Percentiles rank a stretch among this genome's conserved stretches.
Conservation (phyloP, 805 yeast genomes). For the Candida nonsorbophila region DNA sequence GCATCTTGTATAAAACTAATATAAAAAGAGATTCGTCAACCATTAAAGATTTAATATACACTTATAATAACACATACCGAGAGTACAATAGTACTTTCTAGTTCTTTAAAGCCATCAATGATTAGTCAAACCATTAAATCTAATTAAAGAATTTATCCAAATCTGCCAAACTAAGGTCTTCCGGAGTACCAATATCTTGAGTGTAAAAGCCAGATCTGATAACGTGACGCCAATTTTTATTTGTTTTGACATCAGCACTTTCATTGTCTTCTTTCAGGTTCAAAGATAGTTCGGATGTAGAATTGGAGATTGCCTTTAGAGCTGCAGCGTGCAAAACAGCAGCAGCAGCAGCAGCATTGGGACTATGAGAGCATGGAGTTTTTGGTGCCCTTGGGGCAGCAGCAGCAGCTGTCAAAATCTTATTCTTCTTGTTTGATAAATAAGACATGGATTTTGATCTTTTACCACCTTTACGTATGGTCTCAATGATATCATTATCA, state of each 20-base stretch:
- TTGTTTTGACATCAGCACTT: no score
- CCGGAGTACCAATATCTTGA: conserved; percentile 77
- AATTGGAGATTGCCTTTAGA: conserved; percentile 43
- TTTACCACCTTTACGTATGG: conserved; percentile 43
- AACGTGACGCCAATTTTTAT: conserved; percentile 66
- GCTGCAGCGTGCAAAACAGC: conserved; percentile 72
- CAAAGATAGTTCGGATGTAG: conserved; percentile 12
- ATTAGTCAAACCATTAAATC: background rate
- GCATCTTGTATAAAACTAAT: background rate
- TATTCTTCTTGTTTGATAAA: conserved; percentile 46
- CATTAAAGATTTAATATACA: conserved; percentile 9
- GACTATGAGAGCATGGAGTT: conserved; percentile 49
- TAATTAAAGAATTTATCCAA: conserved; percentile 36
- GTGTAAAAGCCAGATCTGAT: conserved; percentile 72
- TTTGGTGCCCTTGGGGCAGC: conserved; percentile 79
- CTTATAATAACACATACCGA: conserved; percentile 8
- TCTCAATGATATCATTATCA: conserved; percentile 29
- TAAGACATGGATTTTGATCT: conserved; percentile 65
- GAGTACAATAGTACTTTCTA: conserved; percentile 1
- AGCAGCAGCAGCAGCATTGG: conserved; percentile 67
- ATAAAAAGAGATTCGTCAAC: conserved; percentile 1
- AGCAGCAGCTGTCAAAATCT: conserved; percentile 66
- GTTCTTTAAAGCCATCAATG: background rate
- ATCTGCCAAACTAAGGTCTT: conserved; percentile 69
- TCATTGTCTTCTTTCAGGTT: conserved; percentile 7